Conservation (phyloP, 352 stramenopile genomes). For the Pilasporangium apinafurcum region DNA sequence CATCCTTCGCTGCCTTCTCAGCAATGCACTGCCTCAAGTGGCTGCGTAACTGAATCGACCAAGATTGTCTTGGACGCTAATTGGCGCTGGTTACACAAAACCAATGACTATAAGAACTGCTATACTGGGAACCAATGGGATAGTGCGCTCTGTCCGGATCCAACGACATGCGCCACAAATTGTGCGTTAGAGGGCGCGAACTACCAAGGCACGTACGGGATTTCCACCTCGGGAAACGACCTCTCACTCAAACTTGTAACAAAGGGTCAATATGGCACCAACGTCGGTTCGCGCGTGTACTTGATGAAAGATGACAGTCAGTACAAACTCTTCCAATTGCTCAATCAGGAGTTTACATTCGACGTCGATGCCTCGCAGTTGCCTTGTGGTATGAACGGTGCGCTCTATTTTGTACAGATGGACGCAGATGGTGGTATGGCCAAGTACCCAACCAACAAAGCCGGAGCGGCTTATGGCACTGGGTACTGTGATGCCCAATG, state of each 20-base stretch:
- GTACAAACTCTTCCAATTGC: constrained; percentile 62
- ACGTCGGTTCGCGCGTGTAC: constrained; percentile 64
- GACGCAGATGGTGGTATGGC: constrained; percentile 43
- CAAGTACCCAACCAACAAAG: constrained; percentile 37
- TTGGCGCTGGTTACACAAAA: constrained; percentile 66
- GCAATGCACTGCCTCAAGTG: constrained; percentile 26
- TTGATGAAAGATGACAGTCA: constrained; percentile 27
- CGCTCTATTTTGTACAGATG: constrained; percentile 79
- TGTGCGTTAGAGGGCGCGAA: constrained; percentile 61
- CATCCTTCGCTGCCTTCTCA: constrained; percentile 43
- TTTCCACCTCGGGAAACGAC: constrained; percentile 33
- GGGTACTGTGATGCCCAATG: constrained; percentile 75
- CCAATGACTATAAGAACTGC: constrained; percentile 59
- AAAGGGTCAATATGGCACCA: constrained; percentile 38
- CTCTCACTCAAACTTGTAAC: constrained; percentile 56
- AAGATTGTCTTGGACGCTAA: constrained; percentile 69
- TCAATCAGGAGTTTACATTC: constrained; percentile 71
- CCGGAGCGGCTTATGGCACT: constrained; percentile 57
- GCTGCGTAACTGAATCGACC: constrained; percentile 34
- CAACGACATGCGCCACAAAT: constrained; percentile 36
- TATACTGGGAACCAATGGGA: constrained; percentile 61
- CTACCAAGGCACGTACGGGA: constrained; percentile 61
- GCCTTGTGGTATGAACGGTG: constrained; percentile 61
- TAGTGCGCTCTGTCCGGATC: constrained; percentile 35
- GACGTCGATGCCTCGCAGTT: constrained; percentile 63